Base-by-base conservation (phyloP, 2,329 filamentous ascomycete species). In the Cladosporium colombiae region DNA sequence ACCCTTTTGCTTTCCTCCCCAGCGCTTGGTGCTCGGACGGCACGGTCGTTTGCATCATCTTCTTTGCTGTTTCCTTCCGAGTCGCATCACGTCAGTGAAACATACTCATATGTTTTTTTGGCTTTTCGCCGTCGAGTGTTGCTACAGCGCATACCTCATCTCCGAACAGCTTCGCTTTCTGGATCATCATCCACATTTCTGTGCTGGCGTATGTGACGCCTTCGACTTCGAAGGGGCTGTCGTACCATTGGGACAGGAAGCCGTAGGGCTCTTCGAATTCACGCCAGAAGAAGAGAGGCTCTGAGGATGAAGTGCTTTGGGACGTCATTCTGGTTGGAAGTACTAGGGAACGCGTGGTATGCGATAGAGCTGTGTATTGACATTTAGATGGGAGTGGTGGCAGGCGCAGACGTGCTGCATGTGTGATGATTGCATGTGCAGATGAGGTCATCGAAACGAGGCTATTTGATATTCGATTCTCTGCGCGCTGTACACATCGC, bases 191-290 rank as follows among this genome's bases (percentile, higher is more conserved):
- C 78, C 78, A 82, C 79, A 81, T 80, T 70, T 82, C 80, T 16
- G 79, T 76, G 1, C 75, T 78, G 4, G 68, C 68, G 67, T 81
- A 82, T 59, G 65, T 76, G 63, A 74, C 67, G 25, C 74, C 76
- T n/a, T 76, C 71, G 55, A 75, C 72, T 44, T 72, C 77, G 70
- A 88, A 89, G 2, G 80, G 76, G 21, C 78, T 81, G 60, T 77
- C 71, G 72, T 85, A 87, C 87, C 87, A 90, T 76, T 90, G 87
- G 0, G 83, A 86, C n/a, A 90, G 80, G 76, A 82, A 88, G 49
- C 85, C 86, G 35, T 82, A 78, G 2, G 76, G 73, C 0, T 76
- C 69, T 65, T 86, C 80, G 16, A 78, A 79, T 55, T 75, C 73
- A 50, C 74, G 71, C 76, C 75, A 79, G 74, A 79, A 79, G 68